A percentile compares a stretch with the other conserved stretches of the same genome.
Conservation (phyloP, 164 flowering plant genomes). For the Sextonia rubra region DNA sequence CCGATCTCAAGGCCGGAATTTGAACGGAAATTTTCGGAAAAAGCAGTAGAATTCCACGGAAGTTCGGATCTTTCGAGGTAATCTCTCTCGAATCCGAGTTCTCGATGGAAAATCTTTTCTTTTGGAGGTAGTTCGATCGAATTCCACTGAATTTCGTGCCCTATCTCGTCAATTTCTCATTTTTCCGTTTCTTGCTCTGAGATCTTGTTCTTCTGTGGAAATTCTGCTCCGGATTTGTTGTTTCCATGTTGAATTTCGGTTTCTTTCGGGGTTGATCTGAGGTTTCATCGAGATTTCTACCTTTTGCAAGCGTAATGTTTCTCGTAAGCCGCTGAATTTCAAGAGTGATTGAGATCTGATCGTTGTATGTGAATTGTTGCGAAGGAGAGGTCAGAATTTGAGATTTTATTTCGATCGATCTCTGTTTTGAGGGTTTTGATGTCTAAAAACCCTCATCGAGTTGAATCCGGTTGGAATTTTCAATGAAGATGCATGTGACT, state of each 20-base stretch:
- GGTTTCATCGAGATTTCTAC: neutral
- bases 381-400: neutral
- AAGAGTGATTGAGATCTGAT: slow-evolving; percentile 15
- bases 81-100: neutral
- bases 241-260: neutral
- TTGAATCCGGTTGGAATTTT: neutral
- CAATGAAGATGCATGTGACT: neutral
- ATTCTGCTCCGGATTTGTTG: slow-evolving; percentile 5
- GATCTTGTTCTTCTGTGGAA: neutral
- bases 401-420: neutral
- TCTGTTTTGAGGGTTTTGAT: slow-evolving; percentile 1
- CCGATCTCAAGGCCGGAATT: slow-evolving; percentile 8
- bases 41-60: slow-evolving; percentile 4
- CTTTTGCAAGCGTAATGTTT: neutral
- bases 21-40: neutral
- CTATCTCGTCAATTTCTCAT: neutral
- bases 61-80: neutral
- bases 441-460: neutral
- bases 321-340: slow-evolving; percentile 4
- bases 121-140: slow-evolving; percentile 14
- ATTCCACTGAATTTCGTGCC: neutral
- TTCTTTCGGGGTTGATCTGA: neutral
- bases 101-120: neutral
- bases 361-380: neutral
- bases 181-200: neutral